phyloP scores from a whole-genome alignment of 495 filamentous ascomycete genomes.

The Penicillium robsamsonii region DNA sequence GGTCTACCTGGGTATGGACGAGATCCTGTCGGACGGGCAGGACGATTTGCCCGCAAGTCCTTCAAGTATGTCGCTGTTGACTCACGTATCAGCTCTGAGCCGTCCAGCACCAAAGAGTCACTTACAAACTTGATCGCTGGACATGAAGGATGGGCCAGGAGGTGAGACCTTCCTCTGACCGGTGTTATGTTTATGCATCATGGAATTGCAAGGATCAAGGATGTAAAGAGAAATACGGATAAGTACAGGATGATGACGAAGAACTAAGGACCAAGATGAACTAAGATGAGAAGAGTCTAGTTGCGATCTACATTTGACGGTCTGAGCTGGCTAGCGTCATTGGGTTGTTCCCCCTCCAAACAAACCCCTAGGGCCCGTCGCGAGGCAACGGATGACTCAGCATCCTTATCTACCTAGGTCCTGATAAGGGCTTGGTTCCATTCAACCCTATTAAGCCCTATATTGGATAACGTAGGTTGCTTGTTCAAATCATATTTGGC shows the following conservation, averaged over 20 bases:
- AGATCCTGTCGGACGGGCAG: slow-evolving; percentile 73
- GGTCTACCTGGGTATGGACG: slow-evolving; percentile 63
- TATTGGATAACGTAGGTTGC: background rate
- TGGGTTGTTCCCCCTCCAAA: slow-evolving; percentile 17
- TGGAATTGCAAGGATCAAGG: slow-evolving; percentile 12
- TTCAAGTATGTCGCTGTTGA: slow-evolving; percentile 67
- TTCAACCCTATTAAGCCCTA: background rate
- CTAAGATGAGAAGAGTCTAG: slow-evolving; percentile 16
- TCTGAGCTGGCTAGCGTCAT: slow-evolving; percentile 18
- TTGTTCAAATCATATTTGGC: background rate
- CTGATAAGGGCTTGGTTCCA: slow-evolving; percentile 16
- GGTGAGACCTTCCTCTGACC: slow-evolving; percentile 62
- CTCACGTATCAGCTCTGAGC: slow-evolving; percentile 16
- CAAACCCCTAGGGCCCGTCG: slow-evolving; percentile 21
- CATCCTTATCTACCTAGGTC: slow-evolving; percentile 12
- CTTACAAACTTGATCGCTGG: slow-evolving; percentile 82
- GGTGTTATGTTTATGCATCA: slow-evolving; percentile 44
- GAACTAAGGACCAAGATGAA: background rate
- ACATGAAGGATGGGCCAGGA: slow-evolving; percentile 79
- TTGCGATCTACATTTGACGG: slow-evolving; percentile 12
- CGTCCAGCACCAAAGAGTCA: slow-evolving; percentile 16
- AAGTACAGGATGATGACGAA: slow-evolving; percentile 4
- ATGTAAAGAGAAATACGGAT: slow-evolving; percentile 6
- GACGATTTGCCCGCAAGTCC: slow-evolving; percentile 74
- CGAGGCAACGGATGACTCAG: slow-evolving; percentile 23